These are phyloP conservation scores for Hamamelis virginiana DNA, from an alignment of 164 flowering plant species.

Conservation along the genomic window DNA sequence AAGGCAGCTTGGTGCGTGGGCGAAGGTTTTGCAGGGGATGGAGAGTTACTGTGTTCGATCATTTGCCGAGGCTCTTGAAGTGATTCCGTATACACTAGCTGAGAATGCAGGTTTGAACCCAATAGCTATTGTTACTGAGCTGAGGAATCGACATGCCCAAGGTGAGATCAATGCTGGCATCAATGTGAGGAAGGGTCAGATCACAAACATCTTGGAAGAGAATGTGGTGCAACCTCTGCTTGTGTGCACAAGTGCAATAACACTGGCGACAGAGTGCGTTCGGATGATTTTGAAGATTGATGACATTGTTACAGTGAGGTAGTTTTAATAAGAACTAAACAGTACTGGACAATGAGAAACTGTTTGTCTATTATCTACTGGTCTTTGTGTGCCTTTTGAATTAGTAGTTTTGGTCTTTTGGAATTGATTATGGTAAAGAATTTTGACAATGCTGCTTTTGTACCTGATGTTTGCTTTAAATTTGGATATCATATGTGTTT, in stretches of 20 bases:
- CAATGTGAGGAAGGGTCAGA: constrained; percentile 98
- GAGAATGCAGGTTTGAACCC: constrained; percentile 99
- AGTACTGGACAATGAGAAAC: neutral
- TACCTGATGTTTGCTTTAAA: neutral
- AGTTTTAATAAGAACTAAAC: constrained; percentile 20
- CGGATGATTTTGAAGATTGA: constrained; percentile 99
- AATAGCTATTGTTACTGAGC: constrained; percentile 83
- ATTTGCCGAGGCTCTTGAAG: constrained; percentile 96
- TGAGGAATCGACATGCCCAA: constrained; percentile 90
- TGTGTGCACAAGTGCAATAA: constrained; percentile 93
- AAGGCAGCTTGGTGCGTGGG: constrained; percentile 94
- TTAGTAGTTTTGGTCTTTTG: neutral
- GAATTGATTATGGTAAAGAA: constrained; percentile 2
- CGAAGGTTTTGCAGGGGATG: constrained; percentile 92
- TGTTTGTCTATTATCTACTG: neutral
- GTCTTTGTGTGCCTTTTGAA: constrained; percentile 7
- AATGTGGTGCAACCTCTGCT: constrained; percentile 97
- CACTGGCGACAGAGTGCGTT: constrained; percentile 91
- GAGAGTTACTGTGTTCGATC: constrained; percentile 82
- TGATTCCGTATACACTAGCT: constrained; percentile 87
- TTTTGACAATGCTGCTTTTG: constrained; percentile 9
- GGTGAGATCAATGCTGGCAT: constrained; percentile 97
- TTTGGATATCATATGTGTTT: constrained; percentile 1
- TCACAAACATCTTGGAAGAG: constrained; percentile 93
- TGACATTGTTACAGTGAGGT: constrained; percentile 93